phyloP scores from a whole-genome alignment of 208 protist genomes.

The Crithidia bombi region DNA sequence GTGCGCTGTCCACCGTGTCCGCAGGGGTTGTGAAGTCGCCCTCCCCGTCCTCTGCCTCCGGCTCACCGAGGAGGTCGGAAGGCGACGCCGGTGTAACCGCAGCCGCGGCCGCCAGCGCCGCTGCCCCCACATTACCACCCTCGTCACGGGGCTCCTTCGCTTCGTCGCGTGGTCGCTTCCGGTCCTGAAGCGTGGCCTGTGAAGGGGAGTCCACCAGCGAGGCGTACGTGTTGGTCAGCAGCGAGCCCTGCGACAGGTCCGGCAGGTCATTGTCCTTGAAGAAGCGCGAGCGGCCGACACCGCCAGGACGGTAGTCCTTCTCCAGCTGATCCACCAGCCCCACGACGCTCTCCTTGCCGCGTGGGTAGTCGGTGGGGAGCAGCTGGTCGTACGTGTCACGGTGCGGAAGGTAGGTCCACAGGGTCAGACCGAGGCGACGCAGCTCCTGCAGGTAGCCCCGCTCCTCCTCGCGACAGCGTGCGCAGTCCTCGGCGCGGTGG shows the following conservation, averaged over 20 bases:
- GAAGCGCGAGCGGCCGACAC: conserved; percentile 70
- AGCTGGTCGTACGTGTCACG: conserved; percentile 71
- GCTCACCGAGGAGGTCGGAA: conserved; percentile 1
- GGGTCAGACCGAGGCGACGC: conserved; percentile 55
- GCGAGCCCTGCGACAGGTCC: conserved; percentile 12
- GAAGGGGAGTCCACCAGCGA: conserved; percentile 13
- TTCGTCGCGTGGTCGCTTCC: conserved; percentile 8
- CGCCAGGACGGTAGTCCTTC: conserved; percentile 76
- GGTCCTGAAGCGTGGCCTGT: background rate
- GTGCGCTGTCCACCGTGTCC: conserved; percentile 3
- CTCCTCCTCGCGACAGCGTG: conserved; percentile 52
- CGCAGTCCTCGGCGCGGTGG: conserved; percentile 72
- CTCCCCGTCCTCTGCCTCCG: background rate
- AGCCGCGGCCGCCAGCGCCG: background rate
- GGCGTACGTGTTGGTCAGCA: conserved; percentile 36
- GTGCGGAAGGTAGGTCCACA: conserved; percentile 76
- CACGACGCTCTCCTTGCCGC: conserved; percentile 62
- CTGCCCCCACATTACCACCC: background rate
- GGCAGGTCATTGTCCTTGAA: conserved; percentile 72
- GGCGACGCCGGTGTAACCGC: background rate
- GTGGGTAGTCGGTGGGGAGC: conserved; percentile 65
- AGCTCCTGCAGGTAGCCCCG: conserved; percentile 74
- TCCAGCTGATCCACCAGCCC: conserved; percentile 62
- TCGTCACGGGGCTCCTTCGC: background rate
- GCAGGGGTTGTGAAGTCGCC: no score